These are phyloP conservation scores for Leishmania major DNA, from an alignment of 208 protist species.

Conservation along the genomic window DNA sequence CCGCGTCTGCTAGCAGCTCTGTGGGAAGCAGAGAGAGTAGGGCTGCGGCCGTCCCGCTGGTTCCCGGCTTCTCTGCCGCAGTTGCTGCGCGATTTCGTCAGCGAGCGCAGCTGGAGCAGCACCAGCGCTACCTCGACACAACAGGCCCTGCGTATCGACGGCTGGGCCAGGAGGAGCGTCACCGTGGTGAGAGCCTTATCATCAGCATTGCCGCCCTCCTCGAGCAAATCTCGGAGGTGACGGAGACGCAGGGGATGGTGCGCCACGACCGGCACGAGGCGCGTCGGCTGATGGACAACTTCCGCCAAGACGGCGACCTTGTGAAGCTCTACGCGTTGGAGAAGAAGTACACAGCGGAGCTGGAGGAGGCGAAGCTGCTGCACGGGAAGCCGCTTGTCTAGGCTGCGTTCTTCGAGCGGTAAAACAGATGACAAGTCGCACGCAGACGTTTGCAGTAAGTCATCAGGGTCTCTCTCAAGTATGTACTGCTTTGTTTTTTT, in stretches of 20 bases:
- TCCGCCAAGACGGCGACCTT: conserved; percentile 58
- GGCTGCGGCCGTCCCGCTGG: background rate
- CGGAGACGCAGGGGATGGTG: conserved; percentile 41
- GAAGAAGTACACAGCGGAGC: conserved; percentile 39
- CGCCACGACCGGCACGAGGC: conserved; percentile 51
- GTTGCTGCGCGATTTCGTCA: conserved; percentile 19
- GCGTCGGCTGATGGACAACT: conserved; percentile 38
- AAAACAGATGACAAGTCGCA: background rate
- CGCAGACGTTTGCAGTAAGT: background rate
- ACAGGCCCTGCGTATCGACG: conserved; percentile 31
- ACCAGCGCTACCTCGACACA: conserved; percentile 19
- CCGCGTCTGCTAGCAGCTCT: background rate
- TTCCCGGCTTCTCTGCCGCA: background rate
- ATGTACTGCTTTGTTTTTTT: background rate
- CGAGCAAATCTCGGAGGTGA: conserved; percentile 51
- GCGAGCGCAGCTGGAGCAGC: conserved; percentile 12
- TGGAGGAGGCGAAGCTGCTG: conserved; percentile 45
- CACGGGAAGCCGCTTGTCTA: conserved; percentile 33
- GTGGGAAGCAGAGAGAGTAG: background rate
- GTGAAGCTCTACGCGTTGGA: conserved; percentile 42
- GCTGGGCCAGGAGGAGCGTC: conserved; percentile 42
- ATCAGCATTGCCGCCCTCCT: conserved; percentile 55
- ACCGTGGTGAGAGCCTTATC: conserved; percentile 43
- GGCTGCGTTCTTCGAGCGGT: background rate
- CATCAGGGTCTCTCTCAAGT: background rate